These are phyloP conservation scores for Naganishia vaughanmartiniae DNA, from an alignment of 768 basidiomycete species.

Conservation along the genomic window DNA sequence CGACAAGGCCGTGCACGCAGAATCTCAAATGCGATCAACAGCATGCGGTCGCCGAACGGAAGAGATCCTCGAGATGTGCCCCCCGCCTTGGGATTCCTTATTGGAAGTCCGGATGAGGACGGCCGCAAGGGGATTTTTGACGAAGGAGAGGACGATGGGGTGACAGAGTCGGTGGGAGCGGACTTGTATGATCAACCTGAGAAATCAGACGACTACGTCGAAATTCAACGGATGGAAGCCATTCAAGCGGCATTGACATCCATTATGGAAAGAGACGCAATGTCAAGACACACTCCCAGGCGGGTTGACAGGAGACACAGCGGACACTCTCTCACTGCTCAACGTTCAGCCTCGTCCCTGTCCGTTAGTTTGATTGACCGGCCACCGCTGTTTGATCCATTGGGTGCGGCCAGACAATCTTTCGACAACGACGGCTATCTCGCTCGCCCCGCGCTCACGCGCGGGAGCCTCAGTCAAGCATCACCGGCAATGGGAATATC, in stretches of 20 bases:
- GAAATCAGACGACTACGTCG: conserved; percentile 58
- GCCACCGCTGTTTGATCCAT: conserved; percentile 6
- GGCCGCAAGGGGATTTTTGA: conserved; percentile 62
- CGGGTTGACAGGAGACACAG: conserved; percentile 7
- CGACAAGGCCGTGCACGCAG: conserved; percentile 1
- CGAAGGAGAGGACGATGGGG: conserved; percentile 64
- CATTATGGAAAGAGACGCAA: conserved; percentile 81
- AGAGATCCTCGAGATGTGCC: not conserved
- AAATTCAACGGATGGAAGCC: conserved; percentile 86
- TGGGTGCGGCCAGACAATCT: conserved; percentile 10
- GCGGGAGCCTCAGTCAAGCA: not conserved
- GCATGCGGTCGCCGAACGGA: conserved; percentile 8
- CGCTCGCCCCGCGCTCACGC: not conserved
- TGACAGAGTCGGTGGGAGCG: conserved; percentile 18
- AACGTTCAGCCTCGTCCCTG: not conserved
- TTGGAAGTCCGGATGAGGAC: conserved; percentile 27
- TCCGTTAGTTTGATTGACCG: not conserved
- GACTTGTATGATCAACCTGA: conserved; percentile 33
- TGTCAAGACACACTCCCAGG: conserved; percentile 19
- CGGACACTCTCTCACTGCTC: not conserved
- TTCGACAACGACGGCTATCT: conserved; percentile 12
- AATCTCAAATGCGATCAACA: conserved; percentile 15
- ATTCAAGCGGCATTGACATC: conserved; percentile 94
- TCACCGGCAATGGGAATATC: conserved; percentile 1
- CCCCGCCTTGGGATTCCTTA: conserved; percentile 39